Conservation (phyloP, 768 basidiomycete species). For the Termitomyces titanicus region DNA sequence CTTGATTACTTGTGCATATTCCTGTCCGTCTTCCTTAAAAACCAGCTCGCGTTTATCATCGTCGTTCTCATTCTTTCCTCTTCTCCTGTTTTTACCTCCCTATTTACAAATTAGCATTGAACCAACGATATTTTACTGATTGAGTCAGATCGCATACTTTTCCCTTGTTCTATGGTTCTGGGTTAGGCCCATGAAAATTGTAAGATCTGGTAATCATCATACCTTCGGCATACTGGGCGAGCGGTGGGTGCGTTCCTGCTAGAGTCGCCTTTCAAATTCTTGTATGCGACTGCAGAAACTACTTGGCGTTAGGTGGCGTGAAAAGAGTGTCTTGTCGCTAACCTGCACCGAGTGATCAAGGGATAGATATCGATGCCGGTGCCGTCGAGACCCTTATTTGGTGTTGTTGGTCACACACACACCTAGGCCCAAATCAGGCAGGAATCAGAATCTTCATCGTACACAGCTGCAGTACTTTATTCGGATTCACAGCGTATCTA, state of each 20-base stretch:
- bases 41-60: conserved; percentile 98
- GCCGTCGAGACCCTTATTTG: conserved; percentile 11
- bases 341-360: conserved; percentile 6
- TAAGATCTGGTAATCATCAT: conserved; percentile 7
- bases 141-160: conserved; percentile 42
- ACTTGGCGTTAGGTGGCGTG: not conserved
- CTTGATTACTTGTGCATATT: conserved; percentile 97
- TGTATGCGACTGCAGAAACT: conserved; percentile 9
- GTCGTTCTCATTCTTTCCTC: conserved; percentile 99
- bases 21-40: conserved; percentile 98
- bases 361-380: conserved; percentile 12
- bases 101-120: conserved; percentile 25
- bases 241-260: conserved; percentile 7
- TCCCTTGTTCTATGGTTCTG: conserved; percentile 60
- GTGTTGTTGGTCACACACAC: conserved; percentile 10
- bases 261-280: conserved; percentile 6
- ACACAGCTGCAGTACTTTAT: not conserved
- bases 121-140: not conserved
- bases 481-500: not conserved
- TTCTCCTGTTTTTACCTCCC: conserved; percentile 99
- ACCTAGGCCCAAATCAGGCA: not conserved
- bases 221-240: conserved; percentile 49
- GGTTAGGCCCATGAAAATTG: conserved; percentile 15
- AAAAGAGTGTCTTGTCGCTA: not conserved
- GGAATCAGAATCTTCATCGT: no score